phyloP scores from a whole-genome alignment of 169 alveolate genomes.

The Besnoitia besnoiti region DNA sequence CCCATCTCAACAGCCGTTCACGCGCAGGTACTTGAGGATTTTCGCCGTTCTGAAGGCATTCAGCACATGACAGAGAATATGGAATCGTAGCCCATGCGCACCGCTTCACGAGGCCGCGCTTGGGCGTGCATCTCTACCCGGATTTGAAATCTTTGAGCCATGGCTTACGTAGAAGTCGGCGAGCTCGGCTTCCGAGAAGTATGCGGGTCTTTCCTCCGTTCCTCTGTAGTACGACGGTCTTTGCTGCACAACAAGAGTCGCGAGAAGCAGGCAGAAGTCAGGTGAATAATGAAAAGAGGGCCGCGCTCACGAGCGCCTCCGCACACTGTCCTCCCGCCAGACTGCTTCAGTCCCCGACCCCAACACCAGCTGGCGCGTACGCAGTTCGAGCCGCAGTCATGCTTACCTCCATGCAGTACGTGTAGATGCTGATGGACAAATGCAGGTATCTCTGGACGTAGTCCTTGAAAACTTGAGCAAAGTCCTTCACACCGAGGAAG shows the following conservation, averaged over 20 bases:
- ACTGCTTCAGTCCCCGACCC: not conserved
- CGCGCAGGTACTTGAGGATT: not conserved
- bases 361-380: too few relatives aligned
- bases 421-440: not conserved
- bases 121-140: too few relatives aligned
- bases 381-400: not conserved
- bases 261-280: not conserved
- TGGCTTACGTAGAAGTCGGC: slow-evolving; percentile 12
- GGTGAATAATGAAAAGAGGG: not conserved
- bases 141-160: too few relatives aligned
- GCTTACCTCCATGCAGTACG: not conserved
- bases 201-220: too few relatives aligned
- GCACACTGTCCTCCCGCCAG: not conserved
- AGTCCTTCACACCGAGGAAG: slow-evolving; percentile 57
- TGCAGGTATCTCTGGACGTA: slow-evolving; percentile 8
- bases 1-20: slow-evolving; percentile 4
- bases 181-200: not conserved
- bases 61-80: too few relatives aligned
- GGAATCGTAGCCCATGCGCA: too few relatives aligned
- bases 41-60: slow-evolving; percentile 9
- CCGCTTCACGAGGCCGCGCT: too few relatives aligned
- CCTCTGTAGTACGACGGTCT: not conserved
- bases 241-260: slow-evolving; percentile 20
- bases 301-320: not conserved
- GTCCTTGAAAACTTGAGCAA: slow-evolving; percentile 45